A percentile compares a stretch with the other conserved stretches of the same genome.
Evolutionary conservation across 2,329 filamentous ascomycete species (phyloP).

Genomic region (Colletotrichum gigasporum): DNA sequence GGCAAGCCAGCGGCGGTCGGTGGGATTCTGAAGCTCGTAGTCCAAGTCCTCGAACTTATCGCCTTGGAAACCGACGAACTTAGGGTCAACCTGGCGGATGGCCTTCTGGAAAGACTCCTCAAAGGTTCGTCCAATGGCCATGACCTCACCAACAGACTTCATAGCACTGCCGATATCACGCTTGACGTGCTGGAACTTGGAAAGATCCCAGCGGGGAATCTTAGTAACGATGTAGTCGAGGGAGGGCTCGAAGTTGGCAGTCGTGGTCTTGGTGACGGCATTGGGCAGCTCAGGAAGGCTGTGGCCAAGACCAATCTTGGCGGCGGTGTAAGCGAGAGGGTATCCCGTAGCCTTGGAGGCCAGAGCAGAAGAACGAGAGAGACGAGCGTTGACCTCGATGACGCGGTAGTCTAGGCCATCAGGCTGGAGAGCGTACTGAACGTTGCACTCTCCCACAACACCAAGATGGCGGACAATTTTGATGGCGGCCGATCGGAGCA

Average conservation of each 20-base stretch:
- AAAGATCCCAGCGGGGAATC: conserved; percentile 97
- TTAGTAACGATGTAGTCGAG: conserved; percentile 99
- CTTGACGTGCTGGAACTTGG: conserved; percentile 99
- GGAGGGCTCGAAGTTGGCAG: conserved; percentile 97
- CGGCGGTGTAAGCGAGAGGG: conserved; percentile 94
- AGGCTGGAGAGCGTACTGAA: conserved; percentile 85
- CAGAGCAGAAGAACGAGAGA: conserved; percentile 95
- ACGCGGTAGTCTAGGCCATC: conserved; percentile 98
- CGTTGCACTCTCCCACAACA: conserved; percentile 98
- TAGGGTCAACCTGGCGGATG: conserved; percentile 94
- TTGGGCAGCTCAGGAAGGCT: conserved; percentile 96
- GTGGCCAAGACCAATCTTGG: conserved; percentile 97
- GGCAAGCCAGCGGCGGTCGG: conserved; percentile 95
- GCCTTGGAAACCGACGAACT: conserved; percentile 92
- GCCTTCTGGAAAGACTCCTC: conserved; percentile 99
- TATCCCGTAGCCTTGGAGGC: conserved; percentile 99
- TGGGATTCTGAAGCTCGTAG: conserved; percentile 88
- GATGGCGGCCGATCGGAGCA: conserved; percentile 96
- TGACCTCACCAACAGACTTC: conserved; percentile 99
- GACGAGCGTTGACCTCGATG: conserved; percentile 98
- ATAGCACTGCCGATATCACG: conserved; percentile 97
- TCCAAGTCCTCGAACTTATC: conserved; percentile 95
- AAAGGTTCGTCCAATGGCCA: conserved; percentile 98
- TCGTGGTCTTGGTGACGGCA: conserved; percentile 97
- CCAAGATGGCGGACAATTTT: conserved; percentile 98